phyloP scores from a whole-genome alignment of 495 filamentous ascomycete species.

The Xylaria grammica region DNA sequence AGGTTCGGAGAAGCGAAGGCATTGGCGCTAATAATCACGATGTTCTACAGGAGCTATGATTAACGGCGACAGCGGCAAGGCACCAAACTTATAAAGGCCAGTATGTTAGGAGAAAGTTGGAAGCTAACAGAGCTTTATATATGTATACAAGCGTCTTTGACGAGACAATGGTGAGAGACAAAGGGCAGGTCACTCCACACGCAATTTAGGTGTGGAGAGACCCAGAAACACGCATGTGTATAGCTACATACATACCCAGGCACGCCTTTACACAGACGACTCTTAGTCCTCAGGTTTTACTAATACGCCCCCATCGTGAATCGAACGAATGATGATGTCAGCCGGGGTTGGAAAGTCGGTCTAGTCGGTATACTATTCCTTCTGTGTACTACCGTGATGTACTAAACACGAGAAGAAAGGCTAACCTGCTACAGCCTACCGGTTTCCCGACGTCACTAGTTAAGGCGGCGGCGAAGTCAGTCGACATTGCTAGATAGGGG shows the following conservation, averaged over 20 bases:
- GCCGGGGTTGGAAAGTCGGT: constrained; percentile 9
- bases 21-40: constrained; percentile 9
- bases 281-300: constrained; percentile 14
- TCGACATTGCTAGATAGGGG: neutral
- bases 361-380: constrained; percentile 19
- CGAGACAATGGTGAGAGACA: neutral
- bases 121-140: constrained; percentile 19
- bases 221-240: constrained; percentile 18
- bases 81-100: constrained; percentile 10
- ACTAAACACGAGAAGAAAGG: constrained; percentile 14
- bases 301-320: constrained; percentile 24
- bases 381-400: constrained; percentile 21
- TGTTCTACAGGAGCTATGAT: constrained; percentile 14
- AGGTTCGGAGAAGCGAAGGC: constrained; percentile 17
- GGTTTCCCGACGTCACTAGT: constrained; percentile 1
- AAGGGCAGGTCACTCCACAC: constrained; percentile 20
- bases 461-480: constrained; percentile 16
- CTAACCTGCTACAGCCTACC: constrained; percentile 13
- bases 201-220: constrained; percentile 21
- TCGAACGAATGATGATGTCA: constrained; percentile 27
- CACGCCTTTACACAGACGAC: neutral
- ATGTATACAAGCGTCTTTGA: constrained; percentile 5
- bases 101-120: constrained; percentile 1
- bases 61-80: constrained; percentile 11
- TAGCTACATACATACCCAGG: constrained; percentile 4